phyloP scores from a whole-genome alignment of 2,329 filamentous ascomycete genomes.

The Pseudopyrenochaeta lycopersici region DNA sequence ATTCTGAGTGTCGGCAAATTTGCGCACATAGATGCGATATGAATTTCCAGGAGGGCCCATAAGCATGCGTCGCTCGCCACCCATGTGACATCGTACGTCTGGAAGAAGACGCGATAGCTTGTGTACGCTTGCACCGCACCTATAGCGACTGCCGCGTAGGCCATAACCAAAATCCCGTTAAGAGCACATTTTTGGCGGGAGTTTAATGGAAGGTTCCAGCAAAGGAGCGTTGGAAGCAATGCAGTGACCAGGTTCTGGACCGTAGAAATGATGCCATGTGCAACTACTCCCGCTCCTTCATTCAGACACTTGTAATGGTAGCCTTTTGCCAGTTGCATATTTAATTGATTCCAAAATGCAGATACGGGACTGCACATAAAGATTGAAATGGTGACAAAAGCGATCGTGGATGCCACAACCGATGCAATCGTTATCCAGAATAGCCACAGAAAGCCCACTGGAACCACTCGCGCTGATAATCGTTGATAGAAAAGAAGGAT shows the following conservation, averaged over 20 bases:
- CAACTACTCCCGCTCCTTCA: conserved; percentile 28
- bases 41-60: conserved; percentile 26
- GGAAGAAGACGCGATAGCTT: conserved; percentile 29
- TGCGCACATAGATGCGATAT: conserved; percentile 33
- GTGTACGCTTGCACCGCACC: conserved; percentile 22
- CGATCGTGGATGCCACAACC: neutral
- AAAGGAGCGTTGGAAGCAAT: conserved; percentile 29
- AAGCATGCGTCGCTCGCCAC: conserved; percentile 18
- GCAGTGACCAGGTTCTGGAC: conserved; percentile 25
- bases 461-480: conserved; percentile 22
- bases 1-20: conserved; percentile 34
- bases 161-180: conserved; percentile 30
- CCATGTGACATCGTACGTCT: conserved; percentile 38
- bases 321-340: conserved; percentile 12
- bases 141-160: conserved; percentile 23
- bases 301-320: conserved; percentile 33
- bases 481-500: conserved; percentile 39
- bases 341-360: conserved; percentile 32
- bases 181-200: conserved; percentile 32
- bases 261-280: conserved; percentile 24
- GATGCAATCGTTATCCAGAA: neutral
- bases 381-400: conserved; percentile 25
- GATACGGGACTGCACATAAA: conserved; percentile 31
- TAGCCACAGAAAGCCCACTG: conserved; percentile 18
- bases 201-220: conserved; percentile 33